phyloP scores from a whole-genome alignment of 345 rosid genomes.

The Anastatica hierochuntica region DNA sequence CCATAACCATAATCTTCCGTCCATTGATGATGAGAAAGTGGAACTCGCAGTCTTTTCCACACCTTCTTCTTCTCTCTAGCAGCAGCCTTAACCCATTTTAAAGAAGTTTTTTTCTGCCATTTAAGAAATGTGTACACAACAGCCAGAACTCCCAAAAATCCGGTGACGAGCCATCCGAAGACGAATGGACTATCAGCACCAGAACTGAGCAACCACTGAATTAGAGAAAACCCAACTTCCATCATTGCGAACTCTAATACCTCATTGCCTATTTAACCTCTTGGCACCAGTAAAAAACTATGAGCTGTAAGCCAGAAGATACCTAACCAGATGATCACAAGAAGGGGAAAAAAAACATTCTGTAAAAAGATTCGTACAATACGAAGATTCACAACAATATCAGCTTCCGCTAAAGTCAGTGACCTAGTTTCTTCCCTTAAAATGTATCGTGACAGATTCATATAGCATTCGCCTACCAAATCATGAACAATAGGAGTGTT shows the following conservation, averaged over 20 bases:
- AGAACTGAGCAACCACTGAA: conserved; percentile 28
- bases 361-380: no score
- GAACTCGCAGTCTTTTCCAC: conserved; percentile 49
- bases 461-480: no score
- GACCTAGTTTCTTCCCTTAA: no score
- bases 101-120: conserved; percentile 51
- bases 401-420: no score
- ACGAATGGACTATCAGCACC: conserved; percentile 30
- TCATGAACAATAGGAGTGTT: no score
- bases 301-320: conserved; percentile 1
- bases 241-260: conserved; percentile 34
- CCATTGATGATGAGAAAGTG: conserved; percentile 51
- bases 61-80: conserved; percentile 47
- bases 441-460: no score
- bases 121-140: conserved; percentile 36
- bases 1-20: conserved; percentile 39
- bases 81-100: conserved; percentile 56
- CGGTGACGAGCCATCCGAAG: conserved; percentile 43
- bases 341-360: no score
- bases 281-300: background rate
- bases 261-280: background rate
- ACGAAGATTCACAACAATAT: no score
- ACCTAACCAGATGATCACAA: conserved; percentile 10
- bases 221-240: conserved; percentile 32
- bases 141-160: conserved; percentile 33